Evolutionary conservation across 768 basidiomycete species (phyloP), one percentile per base, ranked within the genome.

Genomic region (Naganishia randhawae): DNA sequence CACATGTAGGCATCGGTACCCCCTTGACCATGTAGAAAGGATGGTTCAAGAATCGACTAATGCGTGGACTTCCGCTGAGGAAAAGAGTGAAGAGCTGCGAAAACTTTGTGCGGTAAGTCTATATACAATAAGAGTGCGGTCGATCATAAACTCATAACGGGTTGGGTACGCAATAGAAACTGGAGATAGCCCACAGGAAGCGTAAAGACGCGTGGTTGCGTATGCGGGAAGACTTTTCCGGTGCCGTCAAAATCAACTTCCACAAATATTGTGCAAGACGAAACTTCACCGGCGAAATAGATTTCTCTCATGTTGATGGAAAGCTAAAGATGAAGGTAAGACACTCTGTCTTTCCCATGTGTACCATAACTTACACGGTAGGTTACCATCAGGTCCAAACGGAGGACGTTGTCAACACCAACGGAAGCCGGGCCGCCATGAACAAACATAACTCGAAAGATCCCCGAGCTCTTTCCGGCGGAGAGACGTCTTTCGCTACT

Each of bases 401-500:
- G 10, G 90, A 92, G 65, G 91, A 92, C 72, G 86, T 88, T 73
- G 82, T 84, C 16, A 81, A 83, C 33, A 87, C 27, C 9, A 39
- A 66, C 37, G 48, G 65, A 22, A 25, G 10, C 25, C 35, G 37
- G 17, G 27, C 48, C 9, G 27, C 63, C 13, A 50, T 22, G 63
- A 66, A 51, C 63, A 66, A 68, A 51, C 71, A 72, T 37, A 42
- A 35, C 29, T 42, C 55, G 41, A 79, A 80, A 65, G 72, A 72
- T 25, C 53, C 74, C 27, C 73, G 75, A 45, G 71, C 71, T 17
- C 69, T 81, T 19, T 91, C 90, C 72, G 94, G 94, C 53, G 94
- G 95, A 42, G 95, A 98, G 79, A 95, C 96, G 80, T 94, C 91
- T 8, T 99, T 96, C 81, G 90, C 93, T 7, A 98, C 95, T 0